phyloP scores from a whole-genome alignment of 345 rosid genomes.

The Hibiscus tridactylites region DNA sequence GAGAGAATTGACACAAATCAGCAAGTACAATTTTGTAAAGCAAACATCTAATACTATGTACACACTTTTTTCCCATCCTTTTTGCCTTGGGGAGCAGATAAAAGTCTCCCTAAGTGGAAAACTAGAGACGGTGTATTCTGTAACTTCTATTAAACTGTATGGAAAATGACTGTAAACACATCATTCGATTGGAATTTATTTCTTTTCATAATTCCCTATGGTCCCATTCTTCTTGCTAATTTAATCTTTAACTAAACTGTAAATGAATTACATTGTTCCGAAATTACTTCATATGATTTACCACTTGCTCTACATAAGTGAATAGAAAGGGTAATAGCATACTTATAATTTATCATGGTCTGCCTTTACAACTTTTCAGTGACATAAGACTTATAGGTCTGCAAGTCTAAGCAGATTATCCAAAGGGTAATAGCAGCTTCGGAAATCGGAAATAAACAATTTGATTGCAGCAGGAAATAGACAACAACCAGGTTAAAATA shows the following conservation, averaged over 20 bases:
- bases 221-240: background rate
- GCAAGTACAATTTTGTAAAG: slow-evolving; percentile 9
- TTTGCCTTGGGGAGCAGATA: background rate
- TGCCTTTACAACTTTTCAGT: background rate
- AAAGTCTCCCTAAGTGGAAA: background rate
- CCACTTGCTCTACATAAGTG: too few relatives aligned
- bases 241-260: background rate
- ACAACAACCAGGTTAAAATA: too few relatives aligned
- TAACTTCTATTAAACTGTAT: background rate
- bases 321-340: too few relatives aligned
- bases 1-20: background rate
- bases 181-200: background rate
- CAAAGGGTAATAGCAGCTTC: too few relatives aligned
- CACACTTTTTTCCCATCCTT: background rate
- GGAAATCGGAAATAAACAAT: too few relatives aligned
- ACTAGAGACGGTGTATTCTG: background rate
- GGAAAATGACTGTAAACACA: background rate
- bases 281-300: background rate
- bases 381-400: background rate
- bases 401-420: background rate
- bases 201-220: background rate
- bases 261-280: background rate
- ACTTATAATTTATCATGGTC: too few relatives aligned
- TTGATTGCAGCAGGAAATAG: too few relatives aligned
- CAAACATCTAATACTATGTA: background rate